Evolutionary conservation across 2,329 filamentous ascomycete genomes (phyloP), one percentile per base, ranked within the genome.

Genomic region (Cercospora brassicicola): DNA sequence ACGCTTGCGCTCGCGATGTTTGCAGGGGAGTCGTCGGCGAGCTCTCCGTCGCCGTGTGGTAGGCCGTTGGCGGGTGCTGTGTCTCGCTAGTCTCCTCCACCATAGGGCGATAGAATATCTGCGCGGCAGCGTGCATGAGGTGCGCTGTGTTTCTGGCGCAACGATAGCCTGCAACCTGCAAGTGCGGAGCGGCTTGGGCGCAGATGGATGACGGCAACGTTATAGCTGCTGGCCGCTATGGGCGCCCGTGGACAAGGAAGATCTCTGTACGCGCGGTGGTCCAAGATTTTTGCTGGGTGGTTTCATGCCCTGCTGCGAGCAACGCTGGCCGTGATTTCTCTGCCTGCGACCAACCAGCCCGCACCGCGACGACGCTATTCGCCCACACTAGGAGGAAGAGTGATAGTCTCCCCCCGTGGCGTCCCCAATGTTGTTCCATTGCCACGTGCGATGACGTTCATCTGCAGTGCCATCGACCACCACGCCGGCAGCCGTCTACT

Each of bases 1-100:
- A 67, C 67, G 62, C 65, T 63, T 61, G 39, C 62, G 64, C 57
- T 60, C 31, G 53, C 36, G 62, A 64, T 64, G 51, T 26, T 45
- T 56, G 20, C 62, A 64, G 48, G 62, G 62, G 31, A 53, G 39
- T 20, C 28, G n/a, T 64, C 62, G 62, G 62, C n/a, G 33, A 20
- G 26, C 31, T 51, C 62, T 64, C 62, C 62, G 62, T 53, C n/a
- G 61, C 28, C 42, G 26, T 31, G 42, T 63, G 20, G 61, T 36
- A 53, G 30, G 48, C 13, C 30, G 48, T 20, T 9, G 15, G 15
- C 36, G 28, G 28, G 42, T 63, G 42, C 48, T 23, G 45, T 30
- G 26, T 61, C 18, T 45, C 39, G 59, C 59, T 45, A 42, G 59
- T 57, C n/a, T 61, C 39, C 28, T 63, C 48, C 61, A 53, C 61